Percentiles rank a stretch among this genome's conserved stretches.
These are phyloP conservation scores for Zygotorulaspora chibaensis DNA, from an alignment of 805 yeast genomes.

Conservation along the genomic window DNA sequence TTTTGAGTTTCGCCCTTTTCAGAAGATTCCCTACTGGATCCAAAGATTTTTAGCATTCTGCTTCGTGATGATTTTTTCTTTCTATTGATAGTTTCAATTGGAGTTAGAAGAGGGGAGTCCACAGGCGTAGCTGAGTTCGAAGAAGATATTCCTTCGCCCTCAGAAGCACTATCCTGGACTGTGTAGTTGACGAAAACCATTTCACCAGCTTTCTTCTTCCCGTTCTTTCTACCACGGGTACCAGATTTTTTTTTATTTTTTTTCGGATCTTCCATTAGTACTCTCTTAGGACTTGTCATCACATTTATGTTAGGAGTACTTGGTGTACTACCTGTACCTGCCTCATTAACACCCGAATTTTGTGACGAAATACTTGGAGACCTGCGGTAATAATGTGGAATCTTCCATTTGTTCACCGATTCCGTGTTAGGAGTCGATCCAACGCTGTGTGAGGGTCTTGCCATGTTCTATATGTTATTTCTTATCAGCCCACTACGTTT, in stretches of 20 bases:
- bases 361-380: constrained; percentile 15
- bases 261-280: constrained; percentile 25
- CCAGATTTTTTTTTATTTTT: constrained; percentile 15
- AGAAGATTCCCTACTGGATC: constrained; percentile 17
- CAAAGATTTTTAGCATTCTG: constrained; percentile 32
- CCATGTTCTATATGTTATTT: constrained; percentile 1
- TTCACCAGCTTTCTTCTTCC: constrained; percentile 21
- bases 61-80: constrained; percentile 30
- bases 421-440: constrained; percentile 20
- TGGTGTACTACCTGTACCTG: constrained; percentile 7
- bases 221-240: constrained; percentile 14
- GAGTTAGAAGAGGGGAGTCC: constrained; percentile 6
- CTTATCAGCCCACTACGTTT: neutral
- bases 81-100: constrained; percentile 7
- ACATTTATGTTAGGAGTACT: constrained; percentile 22
- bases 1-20: neutral
- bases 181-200: constrained; percentile 36
- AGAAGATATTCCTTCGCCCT: constrained; percentile 1
- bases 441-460: constrained; percentile 8
- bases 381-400: constrained; percentile 34
- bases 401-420: constrained; percentile 33
- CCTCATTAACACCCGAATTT: constrained; percentile 7
- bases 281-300: constrained; percentile 30
- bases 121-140: neutral
- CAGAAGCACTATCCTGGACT: constrained; percentile 28